A percentile compares a stretch with the other conserved stretches of the same genome.
These are phyloP conservation scores for Ganoderma multipileum DNA, from an alignment of 1,284 basidiomycete species.

Conservation along the genomic window DNA sequence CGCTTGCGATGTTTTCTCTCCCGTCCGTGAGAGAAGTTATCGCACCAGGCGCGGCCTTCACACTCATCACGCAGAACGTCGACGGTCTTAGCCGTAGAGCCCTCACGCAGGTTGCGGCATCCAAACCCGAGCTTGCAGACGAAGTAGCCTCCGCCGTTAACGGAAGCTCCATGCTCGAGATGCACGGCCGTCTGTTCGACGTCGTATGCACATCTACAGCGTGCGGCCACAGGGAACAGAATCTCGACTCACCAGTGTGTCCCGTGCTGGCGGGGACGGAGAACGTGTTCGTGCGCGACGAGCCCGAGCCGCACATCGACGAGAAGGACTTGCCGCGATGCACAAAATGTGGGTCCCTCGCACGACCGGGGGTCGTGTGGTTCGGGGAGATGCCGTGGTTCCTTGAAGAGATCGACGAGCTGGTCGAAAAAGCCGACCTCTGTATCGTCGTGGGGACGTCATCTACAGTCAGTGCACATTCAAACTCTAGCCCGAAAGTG, in stretches of 20 bases:
- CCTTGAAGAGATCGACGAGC: constrained; percentile 49
- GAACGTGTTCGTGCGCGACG: constrained; percentile 45
- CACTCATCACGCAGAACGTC: constrained; percentile 72
- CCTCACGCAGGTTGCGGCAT: constrained; percentile 29
- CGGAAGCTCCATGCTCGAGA: constrained; percentile 55
- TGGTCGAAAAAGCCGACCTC: constrained; percentile 60
- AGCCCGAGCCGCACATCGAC: constrained; percentile 51
- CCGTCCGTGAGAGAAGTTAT: constrained; percentile 45
- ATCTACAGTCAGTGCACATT: constrained; percentile 51
- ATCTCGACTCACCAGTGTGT: constrained; percentile 57
- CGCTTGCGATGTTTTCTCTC: constrained; percentile 55
- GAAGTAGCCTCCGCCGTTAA: constrained; percentile 22
- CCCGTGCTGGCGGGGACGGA: constrained; percentile 60
- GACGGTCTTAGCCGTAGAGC: constrained; percentile 62
- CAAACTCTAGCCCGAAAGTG: not conserved
- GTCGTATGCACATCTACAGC: constrained; percentile 52
- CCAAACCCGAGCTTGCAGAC: constrained; percentile 20
- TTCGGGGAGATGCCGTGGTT: constrained; percentile 63
- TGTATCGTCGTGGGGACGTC: constrained; percentile 72
- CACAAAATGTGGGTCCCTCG: constrained; percentile 53
- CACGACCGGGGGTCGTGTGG: constrained; percentile 72
- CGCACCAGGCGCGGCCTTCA: constrained; percentile 53
- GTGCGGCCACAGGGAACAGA: constrained; percentile 51
- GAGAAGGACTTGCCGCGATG: constrained; percentile 58
- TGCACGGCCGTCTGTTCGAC: constrained; percentile 71